phyloP scores from a whole-genome alignment of 305 asterid genomes.

The Solanum hybrid region DNA sequence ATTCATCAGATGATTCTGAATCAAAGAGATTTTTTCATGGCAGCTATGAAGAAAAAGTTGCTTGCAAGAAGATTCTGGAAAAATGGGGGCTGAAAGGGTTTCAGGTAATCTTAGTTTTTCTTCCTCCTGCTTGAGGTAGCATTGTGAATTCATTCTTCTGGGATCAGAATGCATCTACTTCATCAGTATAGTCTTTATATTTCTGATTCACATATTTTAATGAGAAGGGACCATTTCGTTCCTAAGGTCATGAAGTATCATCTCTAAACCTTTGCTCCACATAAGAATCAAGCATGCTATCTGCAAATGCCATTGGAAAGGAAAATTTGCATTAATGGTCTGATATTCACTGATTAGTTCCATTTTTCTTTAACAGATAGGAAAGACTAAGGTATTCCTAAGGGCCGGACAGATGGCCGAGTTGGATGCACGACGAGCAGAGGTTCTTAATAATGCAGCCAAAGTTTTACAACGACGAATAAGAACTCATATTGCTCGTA shows the following conservation, averaged over 20 bases:
- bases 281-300: background rate
- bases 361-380: conserved; percentile 49
- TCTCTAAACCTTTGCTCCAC: background rate
- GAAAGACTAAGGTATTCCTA: conserved; percentile 94
- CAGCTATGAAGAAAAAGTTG: conserved; percentile 86
- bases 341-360: conserved; percentile 12
- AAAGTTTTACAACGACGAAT: conserved; percentile 73
- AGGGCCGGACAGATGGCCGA: conserved; percentile 99
- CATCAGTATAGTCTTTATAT: background rate
- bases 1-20: conserved; percentile 11
- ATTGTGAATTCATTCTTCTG: background rate
- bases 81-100: conserved; percentile 80
- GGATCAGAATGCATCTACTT: background rate
- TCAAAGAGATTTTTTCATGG: conserved; percentile 17
- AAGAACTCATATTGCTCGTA: conserved; percentile 75
- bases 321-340: background rate
- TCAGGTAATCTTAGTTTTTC: conserved; percentile 47
- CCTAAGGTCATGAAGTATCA: background rate
- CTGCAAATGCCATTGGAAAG: background rate
- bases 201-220: background rate
- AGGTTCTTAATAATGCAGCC: conserved; percentile 86
- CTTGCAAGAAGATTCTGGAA: conserved; percentile 79
- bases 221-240: background rate
- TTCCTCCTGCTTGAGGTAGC: conserved; percentile 1
- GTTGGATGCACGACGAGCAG: conserved; percentile 89